A percentile compares a stretch with the other conserved stretches of the same genome.
Conservation (phyloP, 805 yeast species). For the Yamadazyma akitaensis region DNA sequence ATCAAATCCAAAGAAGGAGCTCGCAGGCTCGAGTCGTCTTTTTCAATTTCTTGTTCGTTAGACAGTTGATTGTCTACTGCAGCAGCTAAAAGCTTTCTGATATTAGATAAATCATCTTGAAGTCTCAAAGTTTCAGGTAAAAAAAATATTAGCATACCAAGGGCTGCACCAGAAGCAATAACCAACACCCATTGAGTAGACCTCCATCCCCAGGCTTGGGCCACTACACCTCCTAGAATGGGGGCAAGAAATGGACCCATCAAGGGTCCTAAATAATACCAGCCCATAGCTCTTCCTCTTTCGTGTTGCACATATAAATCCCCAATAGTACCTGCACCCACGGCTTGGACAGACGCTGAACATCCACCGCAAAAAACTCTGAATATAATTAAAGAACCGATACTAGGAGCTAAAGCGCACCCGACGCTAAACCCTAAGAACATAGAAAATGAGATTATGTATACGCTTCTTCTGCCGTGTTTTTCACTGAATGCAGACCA, state of each 20-base stretch:
- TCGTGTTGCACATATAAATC: conserved; percentile 66
- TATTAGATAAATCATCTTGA: conserved; percentile 56
- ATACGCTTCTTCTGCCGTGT: conserved; percentile 72
- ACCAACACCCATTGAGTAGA: conserved; percentile 85
- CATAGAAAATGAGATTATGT: conserved; percentile 61
- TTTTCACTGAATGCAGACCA: conserved; percentile 80
- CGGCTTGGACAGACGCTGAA: conserved; percentile 82
- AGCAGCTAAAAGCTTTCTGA: conserved; percentile 39
- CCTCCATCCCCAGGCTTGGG: conserved; percentile 78
- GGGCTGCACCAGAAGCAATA: conserved; percentile 56
- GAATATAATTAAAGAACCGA: conserved; percentile 61
- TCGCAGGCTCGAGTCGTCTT: conserved; percentile 9
- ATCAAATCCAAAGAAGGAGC: conserved; percentile 2
- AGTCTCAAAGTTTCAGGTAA: conserved; percentile 79
- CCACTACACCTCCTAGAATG: conserved; percentile 70
- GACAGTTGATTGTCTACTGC: conserved; percentile 2
- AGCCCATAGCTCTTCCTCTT: conserved; percentile 78
- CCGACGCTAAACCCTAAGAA: conserved; percentile 70
- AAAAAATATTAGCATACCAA: conserved; percentile 47
- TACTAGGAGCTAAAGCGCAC: conserved; percentile 60
- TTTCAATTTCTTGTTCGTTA: conserved; percentile 7
- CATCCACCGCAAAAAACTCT: conserved; percentile 75
- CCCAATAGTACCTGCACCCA: conserved; percentile 85
- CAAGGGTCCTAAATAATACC: conserved; percentile 76
- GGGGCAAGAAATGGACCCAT: conserved; percentile 81